These are phyloP conservation scores for Fusarium sambucinum DNA, from an alignment of 2,329 filamentous ascomycete genomes.

Conservation along the genomic window DNA sequence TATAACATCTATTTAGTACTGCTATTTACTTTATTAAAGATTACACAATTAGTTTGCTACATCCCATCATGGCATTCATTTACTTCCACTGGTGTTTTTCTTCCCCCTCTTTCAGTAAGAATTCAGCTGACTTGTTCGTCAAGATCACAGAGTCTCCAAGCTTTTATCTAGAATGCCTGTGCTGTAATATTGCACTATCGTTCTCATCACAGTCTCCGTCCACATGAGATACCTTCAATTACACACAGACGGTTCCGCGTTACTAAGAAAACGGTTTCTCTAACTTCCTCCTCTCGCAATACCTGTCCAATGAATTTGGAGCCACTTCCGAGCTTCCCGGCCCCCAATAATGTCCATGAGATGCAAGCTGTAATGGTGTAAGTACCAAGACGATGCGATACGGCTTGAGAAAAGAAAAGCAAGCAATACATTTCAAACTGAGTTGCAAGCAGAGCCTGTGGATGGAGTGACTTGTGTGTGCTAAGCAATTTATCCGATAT, in stretches of 20 bases:
- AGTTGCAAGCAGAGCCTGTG: neutral
- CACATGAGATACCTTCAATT: neutral
- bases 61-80: no score
- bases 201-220: neutral
- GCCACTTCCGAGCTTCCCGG: conserved; percentile 35
- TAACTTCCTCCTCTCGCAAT: neutral
- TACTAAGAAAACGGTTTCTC: neutral
- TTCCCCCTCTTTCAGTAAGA: no score
- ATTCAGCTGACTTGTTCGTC: neutral
- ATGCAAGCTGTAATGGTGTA: neutral
- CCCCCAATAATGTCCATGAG: neutral
- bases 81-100: no score
- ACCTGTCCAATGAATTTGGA: conserved; percentile 13
- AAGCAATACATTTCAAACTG: neutral
- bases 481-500: conserved; percentile 3
- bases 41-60: neutral
- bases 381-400: neutral
- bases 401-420: neutral
- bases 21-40: no score
- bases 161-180: neutral
- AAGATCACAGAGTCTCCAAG: neutral
- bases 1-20: no score
- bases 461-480: neutral
- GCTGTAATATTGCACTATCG: no score
- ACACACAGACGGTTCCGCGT: neutral